These are phyloP conservation scores for Kwoniella bestiolae DNA, from an alignment of 768 basidiomycete genomes.

Conservation along the genomic window DNA sequence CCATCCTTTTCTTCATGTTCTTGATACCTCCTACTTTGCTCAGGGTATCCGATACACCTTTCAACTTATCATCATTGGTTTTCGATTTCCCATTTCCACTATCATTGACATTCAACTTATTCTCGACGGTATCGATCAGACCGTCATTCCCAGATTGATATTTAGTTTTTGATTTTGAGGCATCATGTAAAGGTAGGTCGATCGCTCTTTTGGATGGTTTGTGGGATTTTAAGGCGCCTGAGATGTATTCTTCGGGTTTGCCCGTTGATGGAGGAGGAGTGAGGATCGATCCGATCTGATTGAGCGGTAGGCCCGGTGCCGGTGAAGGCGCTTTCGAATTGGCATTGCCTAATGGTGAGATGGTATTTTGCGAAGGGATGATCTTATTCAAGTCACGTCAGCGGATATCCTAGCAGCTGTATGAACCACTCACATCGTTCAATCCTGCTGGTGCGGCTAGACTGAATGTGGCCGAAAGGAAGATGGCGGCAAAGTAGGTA, in stretches of 20 bases:
- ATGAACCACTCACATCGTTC: constrained; percentile 11
- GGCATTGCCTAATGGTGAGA: background rate
- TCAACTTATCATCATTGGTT: background rate
- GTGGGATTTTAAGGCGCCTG: constrained; percentile 5
- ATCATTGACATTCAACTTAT: background rate
- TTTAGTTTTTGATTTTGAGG: background rate
- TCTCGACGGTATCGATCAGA: background rate
- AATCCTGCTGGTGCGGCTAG: constrained; percentile 1
- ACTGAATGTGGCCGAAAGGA: constrained; percentile 11
- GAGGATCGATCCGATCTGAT: constrained; percentile 2
- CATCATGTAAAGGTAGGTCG: background rate
- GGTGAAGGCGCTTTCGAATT: background rate
- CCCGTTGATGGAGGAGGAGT: background rate
- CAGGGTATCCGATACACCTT: background rate
- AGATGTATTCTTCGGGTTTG: constrained; percentile 16
- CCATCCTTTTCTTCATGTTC: constrained; percentile 4
- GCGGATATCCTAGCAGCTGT: background rate
- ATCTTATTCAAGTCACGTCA: background rate
- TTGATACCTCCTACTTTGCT: too few relatives aligned
- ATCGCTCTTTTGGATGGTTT: background rate
- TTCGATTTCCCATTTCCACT: too few relatives aligned
- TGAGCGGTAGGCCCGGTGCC: background rate
- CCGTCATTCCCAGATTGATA: background rate
- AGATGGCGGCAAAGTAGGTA: constrained; percentile 11
- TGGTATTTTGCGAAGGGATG: background rate